Base-by-base conservation (phyloP, 2,329 filamentous ascomycete genomes). In the Cladosporium austrohemisphaericum region DNA sequence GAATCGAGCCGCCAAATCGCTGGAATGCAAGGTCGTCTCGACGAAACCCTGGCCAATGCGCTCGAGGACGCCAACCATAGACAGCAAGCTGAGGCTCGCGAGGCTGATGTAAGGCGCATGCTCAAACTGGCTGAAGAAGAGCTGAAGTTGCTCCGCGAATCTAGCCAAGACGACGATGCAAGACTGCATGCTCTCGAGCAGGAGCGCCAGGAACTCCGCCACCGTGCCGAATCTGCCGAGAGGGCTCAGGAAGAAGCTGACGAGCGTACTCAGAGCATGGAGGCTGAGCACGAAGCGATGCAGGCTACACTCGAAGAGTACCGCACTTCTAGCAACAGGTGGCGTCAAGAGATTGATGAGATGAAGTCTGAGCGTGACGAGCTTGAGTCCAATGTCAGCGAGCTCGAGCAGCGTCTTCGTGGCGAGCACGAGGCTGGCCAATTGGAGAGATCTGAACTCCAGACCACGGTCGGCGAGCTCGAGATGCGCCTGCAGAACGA, bases 321-420 rank as follows among this genome's bases (percentile, higher is more conserved):
- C 61, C 79, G 81, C 33, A 64, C 77, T 11, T 79, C 79, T 4
- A 76, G 75, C 43, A 75, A 77, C 56, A 78, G 79, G 56, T 81
- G 80, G 73, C 77, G 78, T 37, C 69, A 74, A 36, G 77, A 84
- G 52, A 72, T 81, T 8, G 77, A 84, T 41, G 70, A 76, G 25
- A 74, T 74, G 38, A 76, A 74, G 56, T 65, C 69, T 36, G 77
- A 80, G 54, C 89, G 87, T 60, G 86, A 85, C 65, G 83, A 85
- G 55, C 73, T 95, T 50, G 33, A 50, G 41, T 35, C 14, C 26
- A 51, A 31, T 33, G 80, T 94, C 50, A 80, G 84, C 53, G 84
- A 83, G 18, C 76, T 95, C 46, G 81, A 84, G 54, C 91, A 95
- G 71, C 92, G 89, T 61, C 83, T 91, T 62, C 82, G 85, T 54